phyloP scores from a whole-genome alignment of 148 eudicot genomes.

The Diospyros kaki region DNA sequence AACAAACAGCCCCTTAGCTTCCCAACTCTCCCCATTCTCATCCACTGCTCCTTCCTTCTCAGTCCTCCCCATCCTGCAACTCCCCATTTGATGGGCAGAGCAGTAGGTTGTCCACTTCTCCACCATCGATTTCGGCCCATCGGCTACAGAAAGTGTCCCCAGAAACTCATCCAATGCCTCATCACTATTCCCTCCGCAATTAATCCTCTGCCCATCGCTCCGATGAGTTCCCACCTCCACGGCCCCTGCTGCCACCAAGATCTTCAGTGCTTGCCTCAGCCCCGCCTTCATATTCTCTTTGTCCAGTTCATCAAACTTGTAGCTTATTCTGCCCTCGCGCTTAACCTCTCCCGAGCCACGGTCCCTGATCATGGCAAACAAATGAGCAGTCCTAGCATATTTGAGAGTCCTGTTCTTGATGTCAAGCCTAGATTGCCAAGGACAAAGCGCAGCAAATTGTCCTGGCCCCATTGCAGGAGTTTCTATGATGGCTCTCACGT shows the following conservation, averaged over 20 bases:
- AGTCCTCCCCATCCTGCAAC: constrained; percentile 70
- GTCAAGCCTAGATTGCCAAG: constrained; percentile 40
- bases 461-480: constrained; percentile 27
- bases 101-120: constrained; percentile 52
- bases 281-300: constrained; percentile 23
- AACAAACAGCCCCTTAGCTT: constrained; percentile 69
- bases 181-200: constrained; percentile 38
- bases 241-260: constrained; percentile 82
- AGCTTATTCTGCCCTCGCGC: constrained; percentile 24
- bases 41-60: constrained; percentile 64
- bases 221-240: constrained; percentile 69
- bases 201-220: constrained; percentile 56
- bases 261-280: constrained; percentile 39
- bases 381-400: constrained; percentile 28
- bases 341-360: constrained; percentile 31
- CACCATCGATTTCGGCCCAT: constrained; percentile 42
- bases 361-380: constrained; percentile 32
- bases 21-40: constrained; percentile 85
- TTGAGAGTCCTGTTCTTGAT: constrained; percentile 29
- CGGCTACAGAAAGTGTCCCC: constrained; percentile 38
- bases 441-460: constrained; percentile 24
- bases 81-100: constrained; percentile 90
- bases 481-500: constrained; percentile 28
- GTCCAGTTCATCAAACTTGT: constrained; percentile 19
- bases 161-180: constrained; percentile 54